phyloP scores from a whole-genome alignment of 331 rosid species.

The Quercus tomentella region DNA sequence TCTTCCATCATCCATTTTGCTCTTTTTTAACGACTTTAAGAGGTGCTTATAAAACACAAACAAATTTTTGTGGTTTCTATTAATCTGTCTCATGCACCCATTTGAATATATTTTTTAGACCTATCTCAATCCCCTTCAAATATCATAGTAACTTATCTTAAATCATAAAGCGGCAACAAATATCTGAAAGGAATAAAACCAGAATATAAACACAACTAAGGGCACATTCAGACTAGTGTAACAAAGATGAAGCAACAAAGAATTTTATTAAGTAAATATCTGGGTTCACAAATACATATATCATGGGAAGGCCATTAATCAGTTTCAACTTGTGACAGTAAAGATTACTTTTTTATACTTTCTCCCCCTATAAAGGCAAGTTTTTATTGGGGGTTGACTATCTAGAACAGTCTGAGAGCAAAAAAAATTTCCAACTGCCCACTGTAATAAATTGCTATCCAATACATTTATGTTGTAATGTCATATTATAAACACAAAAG shows the following conservation, averaged over 20 bases:
- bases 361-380: too few species aligned
- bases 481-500: background rate
- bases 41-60: too few species aligned
- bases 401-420: too few species aligned
- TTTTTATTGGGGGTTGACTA: too few species aligned
- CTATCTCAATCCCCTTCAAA: background rate
- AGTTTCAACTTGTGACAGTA: too few species aligned
- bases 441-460: background rate
- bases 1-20: slow-evolving; percentile 22
- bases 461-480: background rate
- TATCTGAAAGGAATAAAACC: too few species aligned
- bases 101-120: background rate
- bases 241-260: background rate
- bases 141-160: too few species aligned
- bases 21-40: background rate
- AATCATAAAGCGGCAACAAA: background rate
- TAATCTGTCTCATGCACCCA: background rate
- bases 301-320: background rate
- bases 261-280: background rate
- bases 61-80: background rate
- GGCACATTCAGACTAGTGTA: background rate
- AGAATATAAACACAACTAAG: background rate
- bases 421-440: too few species aligned
- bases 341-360: too few species aligned
- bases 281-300: slow-evolving; percentile 1